Evolutionary conservation across 208 protist species (phyloP).

Genomic region (Wallacemonas rigidus): DNA sequence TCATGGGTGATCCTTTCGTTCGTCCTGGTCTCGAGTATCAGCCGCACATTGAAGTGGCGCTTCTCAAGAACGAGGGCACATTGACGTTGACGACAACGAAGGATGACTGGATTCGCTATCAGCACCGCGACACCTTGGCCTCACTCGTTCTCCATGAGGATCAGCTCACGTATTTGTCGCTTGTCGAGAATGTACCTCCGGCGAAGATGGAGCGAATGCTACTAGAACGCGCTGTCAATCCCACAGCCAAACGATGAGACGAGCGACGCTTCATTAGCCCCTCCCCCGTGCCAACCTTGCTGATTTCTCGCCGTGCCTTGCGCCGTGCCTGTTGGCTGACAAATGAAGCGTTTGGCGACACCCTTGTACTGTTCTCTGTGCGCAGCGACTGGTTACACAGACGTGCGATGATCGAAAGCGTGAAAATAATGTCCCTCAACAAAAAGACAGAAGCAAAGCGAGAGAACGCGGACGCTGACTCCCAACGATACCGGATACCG

Average conservation of each 20-base stretch:
- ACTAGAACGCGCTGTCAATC: slow-evolving; percentile 76
- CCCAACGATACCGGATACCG: too few relatives aligned
- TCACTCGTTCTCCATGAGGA: slow-evolving; percentile 67
- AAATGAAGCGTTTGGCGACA: too few relatives aligned
- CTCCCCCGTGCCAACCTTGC: too few relatives aligned
- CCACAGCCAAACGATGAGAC: slow-evolving; percentile 44
- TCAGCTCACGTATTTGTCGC: slow-evolving; percentile 68
- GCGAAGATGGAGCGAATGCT: slow-evolving; percentile 81
- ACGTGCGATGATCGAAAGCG: too few relatives aligned
- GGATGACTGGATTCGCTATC: slow-evolving; percentile 85
- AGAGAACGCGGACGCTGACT: too few relatives aligned
- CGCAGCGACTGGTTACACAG: too few relatives aligned
- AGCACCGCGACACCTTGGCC: slow-evolving; percentile 91
- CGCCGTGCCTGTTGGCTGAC: too few relatives aligned
- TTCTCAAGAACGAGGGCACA: slow-evolving; percentile 85
- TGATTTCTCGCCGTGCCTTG: too few relatives aligned
- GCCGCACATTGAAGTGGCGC: slow-evolving; percentile 80
- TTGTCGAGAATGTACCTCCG: slow-evolving; percentile 76
- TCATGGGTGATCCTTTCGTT: slow-evolving; percentile 90
- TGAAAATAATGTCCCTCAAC: too few relatives aligned
- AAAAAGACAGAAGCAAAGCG: too few relatives aligned
- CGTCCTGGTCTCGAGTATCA: slow-evolving; percentile 82
- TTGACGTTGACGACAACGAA: slow-evolving; percentile 79
- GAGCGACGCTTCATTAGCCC: too few relatives aligned
- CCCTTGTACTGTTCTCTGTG: too few relatives aligned